A percentile compares a stretch with the other conserved stretches of the same genome.
Conservation (phyloP, 768 basidiomycete species). For the Russula earlei region DNA sequence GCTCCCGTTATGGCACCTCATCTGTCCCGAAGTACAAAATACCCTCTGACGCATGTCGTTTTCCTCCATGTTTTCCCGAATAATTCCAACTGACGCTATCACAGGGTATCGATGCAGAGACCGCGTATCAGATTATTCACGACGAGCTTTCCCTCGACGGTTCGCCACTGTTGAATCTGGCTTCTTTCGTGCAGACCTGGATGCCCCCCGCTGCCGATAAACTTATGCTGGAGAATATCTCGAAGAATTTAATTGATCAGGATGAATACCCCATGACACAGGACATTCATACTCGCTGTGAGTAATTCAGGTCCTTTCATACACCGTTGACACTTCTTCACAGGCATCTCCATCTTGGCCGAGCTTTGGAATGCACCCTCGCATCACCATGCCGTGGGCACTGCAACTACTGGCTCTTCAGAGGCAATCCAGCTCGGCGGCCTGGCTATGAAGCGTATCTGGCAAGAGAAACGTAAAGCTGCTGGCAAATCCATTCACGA, state of each 20-base stretch:
- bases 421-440: constrained; percentile 70
- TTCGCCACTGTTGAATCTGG: constrained; percentile 48
- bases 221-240: constrained; percentile 54
- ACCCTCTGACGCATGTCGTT: constrained; percentile 37
- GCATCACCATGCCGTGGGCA: constrained; percentile 46
- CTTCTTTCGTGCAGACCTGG: constrained; percentile 61
- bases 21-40: constrained; percentile 63
- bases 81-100: not conserved
- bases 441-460: constrained; percentile 59
- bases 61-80: not conserved
- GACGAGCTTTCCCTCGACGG: constrained; percentile 56
- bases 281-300: constrained; percentile 21
- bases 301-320: not conserved
- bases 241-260: constrained; percentile 60
- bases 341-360: constrained; percentile 45
- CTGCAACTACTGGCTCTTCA: constrained; percentile 61
- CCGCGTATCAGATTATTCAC: constrained; percentile 48
- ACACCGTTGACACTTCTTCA: constrained; percentile 37
- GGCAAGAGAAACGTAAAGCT: constrained; percentile 59
- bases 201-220: constrained; percentile 44
- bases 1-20: constrained; percentile 55
- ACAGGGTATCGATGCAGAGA: constrained; percentile 46
- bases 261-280: constrained; percentile 61
- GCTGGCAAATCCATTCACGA: constrained; percentile 57
- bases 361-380: constrained; percentile 60